A percentile compares a stretch with the other conserved stretches of the same genome.
phyloP scores from a whole-genome alignment of 768 basidiomycete species.

The Lanmaoa pseudosensibilis region DNA sequence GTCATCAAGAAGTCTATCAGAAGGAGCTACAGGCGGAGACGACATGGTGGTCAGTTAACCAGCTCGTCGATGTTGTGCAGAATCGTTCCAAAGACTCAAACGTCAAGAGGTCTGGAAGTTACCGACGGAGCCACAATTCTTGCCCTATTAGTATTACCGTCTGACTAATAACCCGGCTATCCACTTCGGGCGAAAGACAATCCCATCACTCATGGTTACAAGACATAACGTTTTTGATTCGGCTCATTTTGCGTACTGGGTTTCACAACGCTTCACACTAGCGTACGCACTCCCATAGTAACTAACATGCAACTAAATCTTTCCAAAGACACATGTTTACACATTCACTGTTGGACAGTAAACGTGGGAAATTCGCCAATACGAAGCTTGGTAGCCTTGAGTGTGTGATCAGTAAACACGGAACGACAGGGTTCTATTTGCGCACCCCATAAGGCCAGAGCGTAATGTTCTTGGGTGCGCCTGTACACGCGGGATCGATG shows the following conservation, averaged over 20 bases:
- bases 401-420: not conserved
- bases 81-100: not conserved
- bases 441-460: slow-evolving; percentile 3
- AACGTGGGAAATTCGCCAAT: not conserved
- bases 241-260: too few relatives aligned
- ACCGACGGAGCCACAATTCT: slow-evolving; percentile 29
- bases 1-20: slow-evolving; percentile 35
- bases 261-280: not conserved
- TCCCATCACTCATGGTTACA: too few relatives aligned
- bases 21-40: slow-evolving; percentile 46
- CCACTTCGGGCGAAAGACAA: not conserved
- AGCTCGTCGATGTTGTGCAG: slow-evolving; percentile 14
- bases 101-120: slow-evolving; percentile 17
- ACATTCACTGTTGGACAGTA: not conserved
- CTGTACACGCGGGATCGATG: slow-evolving; percentile 45
- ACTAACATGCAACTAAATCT: not conserved
- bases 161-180: not conserved
- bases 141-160: not conserved
- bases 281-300: too few relatives aligned
- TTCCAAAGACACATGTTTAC: not conserved
- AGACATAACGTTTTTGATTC: too few relatives aligned
- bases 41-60: slow-evolving; percentile 47
- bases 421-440: not conserved
- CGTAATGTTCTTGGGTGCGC: slow-evolving; percentile 14
- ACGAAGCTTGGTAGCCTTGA: slow-evolving; percentile 1